Base-by-base conservation (phyloP, 179 eudicot genomes). In the Pouteria campechiana region DNA sequence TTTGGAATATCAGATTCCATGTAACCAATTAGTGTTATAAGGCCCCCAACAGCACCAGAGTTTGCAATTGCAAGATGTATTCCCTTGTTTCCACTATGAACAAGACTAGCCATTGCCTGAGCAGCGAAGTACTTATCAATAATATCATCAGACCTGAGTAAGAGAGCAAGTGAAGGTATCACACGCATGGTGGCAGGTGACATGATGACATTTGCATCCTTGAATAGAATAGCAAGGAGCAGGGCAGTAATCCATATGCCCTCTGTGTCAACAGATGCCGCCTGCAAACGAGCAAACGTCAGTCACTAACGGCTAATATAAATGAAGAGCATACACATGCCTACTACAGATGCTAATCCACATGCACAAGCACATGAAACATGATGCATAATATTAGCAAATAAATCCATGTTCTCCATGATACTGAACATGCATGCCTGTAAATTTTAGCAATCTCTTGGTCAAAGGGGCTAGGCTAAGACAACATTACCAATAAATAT, bases 61-160 rank as follows among this genome's bases (percentile, higher is more conserved):
- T 78, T 74, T 57, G 86, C 86, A 55, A 81, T 42, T 32, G 92
- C 60, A 31, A 75, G 63, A 63, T 60, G 58, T 39, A 69, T 61
- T 58, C 67, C 82, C 45, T 64, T 72, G 25, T 40, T 61, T 46
- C 78, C 69, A 34, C 48, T 70, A 50, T 69, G 50, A 23, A 54
- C 82, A 58, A 81, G 77, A 67, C 79, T 72, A 44, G 86, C 77
- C 67, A 78, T 63, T 39, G 86, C 92, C 48, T 81, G 92, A 50
- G 86, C 82, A 46, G 92, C 77, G 46, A 81, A 77, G 41, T 42
- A 74, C 37, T 68, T 63, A 60, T 69, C 77, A 37, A 67, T 60
- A 40, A 69, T 41, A 58, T 74, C 82, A 27, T 74, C 82, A 38
- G 82, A 71, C 51, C 58, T 78, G 51, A 81, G 58, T 41, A 81